Evolutionary conservation across 2,329 filamentous ascomycete species (phyloP).

Genomic region (Botrytis aclada): DNA sequence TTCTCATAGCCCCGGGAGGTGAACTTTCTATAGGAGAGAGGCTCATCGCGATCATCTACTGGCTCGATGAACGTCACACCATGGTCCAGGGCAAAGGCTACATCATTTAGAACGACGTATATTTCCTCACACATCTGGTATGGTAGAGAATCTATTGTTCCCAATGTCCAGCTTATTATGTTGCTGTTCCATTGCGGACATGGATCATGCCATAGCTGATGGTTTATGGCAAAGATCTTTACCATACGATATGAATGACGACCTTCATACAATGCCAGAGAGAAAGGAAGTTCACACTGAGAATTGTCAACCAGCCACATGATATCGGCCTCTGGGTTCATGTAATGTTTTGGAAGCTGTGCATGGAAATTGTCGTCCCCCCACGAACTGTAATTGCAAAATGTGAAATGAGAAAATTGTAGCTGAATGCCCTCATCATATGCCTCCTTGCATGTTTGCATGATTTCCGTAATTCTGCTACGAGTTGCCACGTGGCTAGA

Average conservation of each 20-base stretch:
- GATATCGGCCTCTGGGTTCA: slow-evolving; percentile 7
- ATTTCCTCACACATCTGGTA: slow-evolving; percentile 8
- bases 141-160: not conserved
- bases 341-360: slow-evolving; percentile 10
- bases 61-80: not conserved
- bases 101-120: not conserved
- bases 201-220: not conserved
- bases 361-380: not conserved
- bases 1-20: not conserved
- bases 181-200: not conserved
- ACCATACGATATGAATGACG: not conserved
- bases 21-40: not conserved
- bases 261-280: not conserved
- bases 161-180: not conserved
- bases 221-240: slow-evolving; percentile 2
- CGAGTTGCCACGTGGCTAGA: not conserved
- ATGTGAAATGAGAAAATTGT: not conserved
- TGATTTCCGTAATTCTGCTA: slow-evolving; percentile 6
- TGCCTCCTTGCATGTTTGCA: slow-evolving; percentile 7
- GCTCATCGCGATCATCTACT: not conserved
- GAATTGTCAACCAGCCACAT: not conserved
- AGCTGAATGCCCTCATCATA: not conserved
- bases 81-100: not conserved
- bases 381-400: not conserved
- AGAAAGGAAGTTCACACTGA: not conserved